Evolutionary conservation across 2,329 filamentous ascomycete genomes (phyloP).

Genomic region (Hypoxylon sp.): DNA sequence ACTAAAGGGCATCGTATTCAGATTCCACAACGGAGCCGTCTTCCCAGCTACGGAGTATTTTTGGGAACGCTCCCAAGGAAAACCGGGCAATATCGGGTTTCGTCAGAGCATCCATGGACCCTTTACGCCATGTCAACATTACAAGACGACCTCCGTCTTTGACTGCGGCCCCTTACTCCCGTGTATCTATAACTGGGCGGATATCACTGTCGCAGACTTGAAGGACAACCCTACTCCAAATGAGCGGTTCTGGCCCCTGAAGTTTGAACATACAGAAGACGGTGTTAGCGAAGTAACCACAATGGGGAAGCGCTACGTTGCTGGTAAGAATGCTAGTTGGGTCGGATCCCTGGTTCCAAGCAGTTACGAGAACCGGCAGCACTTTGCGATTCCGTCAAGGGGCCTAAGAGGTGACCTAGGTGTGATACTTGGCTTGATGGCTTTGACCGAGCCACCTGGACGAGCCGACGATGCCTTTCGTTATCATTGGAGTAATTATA

Average conservation of each 20-base stretch:
- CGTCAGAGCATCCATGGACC: neutral
- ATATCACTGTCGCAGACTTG: neutral
- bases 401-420: slow-evolving; percentile 37
- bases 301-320: slow-evolving; percentile 15
- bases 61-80: neutral
- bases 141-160: neutral
- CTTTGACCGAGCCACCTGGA: slow-evolving; percentile 26
- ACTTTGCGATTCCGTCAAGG: slow-evolving; percentile 1
- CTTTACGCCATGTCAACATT: neutral
- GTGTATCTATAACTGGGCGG: neutral
- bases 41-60: neutral
- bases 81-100: neutral
- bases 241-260: neutral
- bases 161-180: slow-evolving; percentile 1
- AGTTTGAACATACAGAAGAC: neutral
- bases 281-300: neutral
- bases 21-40: neutral
- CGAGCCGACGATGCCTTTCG: slow-evolving; percentile 34
- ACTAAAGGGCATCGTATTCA: neutral
- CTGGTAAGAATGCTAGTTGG: slow-evolving; percentile 34
- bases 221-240: neutral
- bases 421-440: slow-evolving; percentile 41
- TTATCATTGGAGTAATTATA: slow-evolving; percentile 12
- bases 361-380: slow-evolving; percentile 23
- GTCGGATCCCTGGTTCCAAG: slow-evolving; percentile 36